Evolutionary conservation across 306 rosid species (phyloP), one percentile per base, ranked within the genome.

Genomic region (Hippophae rhamnoides): DNA sequence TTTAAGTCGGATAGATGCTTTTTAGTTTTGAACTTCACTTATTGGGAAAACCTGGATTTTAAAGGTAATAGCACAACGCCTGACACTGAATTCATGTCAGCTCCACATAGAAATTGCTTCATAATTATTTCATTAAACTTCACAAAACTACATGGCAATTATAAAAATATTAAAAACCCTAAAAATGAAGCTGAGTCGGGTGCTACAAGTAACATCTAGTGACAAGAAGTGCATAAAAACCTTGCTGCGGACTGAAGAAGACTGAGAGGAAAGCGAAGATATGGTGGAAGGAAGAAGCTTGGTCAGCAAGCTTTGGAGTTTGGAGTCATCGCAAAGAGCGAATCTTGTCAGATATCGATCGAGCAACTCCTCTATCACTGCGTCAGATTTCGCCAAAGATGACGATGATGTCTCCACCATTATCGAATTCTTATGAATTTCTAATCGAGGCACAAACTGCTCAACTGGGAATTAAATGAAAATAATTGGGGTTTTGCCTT

Each of bases 291-390:
- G 98, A 52, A 92, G 96, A 41, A 87, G 87, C 81, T 83, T 85
- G 60, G 79, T 72, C 64, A 92, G 98, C 56, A 92, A 66, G 45
- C 79, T 60, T 47, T 92, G 84, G 65, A 92, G 96, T 13, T 87
- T 85, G 72, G 95, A 79, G 74, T 92, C 98, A 43, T 87, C 95
- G 69, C 92, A 92, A 54, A 92, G 84, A 72, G 98, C 98, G 61
- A 92, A 76, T 18, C 89, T 84, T 67, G 98, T 92, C 2, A 92
- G 79, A 81, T 83, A 78, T 50, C 95, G 95, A 82, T 92, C 98
- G 27, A 87, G 85, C 69, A 83, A 71, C 70, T 92, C 92, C 74
- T 78, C 96, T 1, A 68, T 67, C 44, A 85, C 92, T 10, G 58
- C 69, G 47, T 84, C 95, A 13, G 96, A 81, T 68, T 78, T 90